Evolutionary conservation across 176 grass and related monocot genomes (phyloP).

Genomic region (Triticum aestivum): DNA sequence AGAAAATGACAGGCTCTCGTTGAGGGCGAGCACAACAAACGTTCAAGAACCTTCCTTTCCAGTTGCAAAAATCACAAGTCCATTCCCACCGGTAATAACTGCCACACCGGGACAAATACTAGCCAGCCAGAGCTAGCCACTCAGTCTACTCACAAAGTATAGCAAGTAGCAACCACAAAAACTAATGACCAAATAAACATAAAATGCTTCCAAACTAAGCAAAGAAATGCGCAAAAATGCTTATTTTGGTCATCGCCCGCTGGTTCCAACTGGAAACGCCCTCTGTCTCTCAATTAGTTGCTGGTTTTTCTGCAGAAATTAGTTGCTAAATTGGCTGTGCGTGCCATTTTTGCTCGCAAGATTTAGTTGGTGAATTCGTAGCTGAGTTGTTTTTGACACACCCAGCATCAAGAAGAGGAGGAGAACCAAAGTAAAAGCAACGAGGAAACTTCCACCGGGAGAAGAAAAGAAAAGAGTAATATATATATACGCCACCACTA

Average conservation of each 20-base stretch:
- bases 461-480: slow-evolving; percentile 33
- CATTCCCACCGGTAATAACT: not conserved
- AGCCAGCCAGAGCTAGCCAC: not conserved
- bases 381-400: not conserved
- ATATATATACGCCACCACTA: slow-evolving; percentile 26
- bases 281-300: not conserved
- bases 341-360: not conserved
- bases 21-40: not conserved
- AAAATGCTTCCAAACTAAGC: slow-evolving; percentile 26
- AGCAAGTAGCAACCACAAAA: slow-evolving; percentile 11
- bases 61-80: not conserved
- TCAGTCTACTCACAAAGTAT: not conserved
- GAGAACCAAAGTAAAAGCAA: not conserved
- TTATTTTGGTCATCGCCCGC: not conserved
- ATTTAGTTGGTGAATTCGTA: not conserved
- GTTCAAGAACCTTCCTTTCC: slow-evolving; percentile 31
- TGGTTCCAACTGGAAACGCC: not conserved
- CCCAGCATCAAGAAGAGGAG: not conserved
- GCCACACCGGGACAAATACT: not conserved
- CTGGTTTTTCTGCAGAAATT: not conserved
- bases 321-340: not conserved
- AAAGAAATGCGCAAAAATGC: not conserved
- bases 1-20: slow-evolving; percentile 16
- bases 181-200: slow-evolving; percentile 1
- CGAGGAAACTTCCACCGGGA: not conserved